Evolutionary conservation across 257 asterid species (phyloP), one percentile per base, ranked within the genome.

Genomic region (Nicotiana attenuata): DNA sequence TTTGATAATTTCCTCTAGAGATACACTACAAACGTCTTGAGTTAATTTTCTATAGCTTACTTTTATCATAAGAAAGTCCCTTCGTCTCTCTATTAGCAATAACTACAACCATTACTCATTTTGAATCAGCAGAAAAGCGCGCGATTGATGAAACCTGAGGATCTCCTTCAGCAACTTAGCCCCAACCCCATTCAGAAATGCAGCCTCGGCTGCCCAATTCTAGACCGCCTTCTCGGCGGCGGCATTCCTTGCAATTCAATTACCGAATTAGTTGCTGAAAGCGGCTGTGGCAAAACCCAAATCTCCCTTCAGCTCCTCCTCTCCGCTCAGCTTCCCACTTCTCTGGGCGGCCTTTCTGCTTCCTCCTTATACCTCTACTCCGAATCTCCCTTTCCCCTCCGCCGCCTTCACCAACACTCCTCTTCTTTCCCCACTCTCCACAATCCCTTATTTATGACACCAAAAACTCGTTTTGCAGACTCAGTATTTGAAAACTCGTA

Each of bases 231-330:
- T 67, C 93, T 96, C 83, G 78, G 73, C 86, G 99, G 99, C 85
- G 99, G 99, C 76, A 24, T 96, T 78, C 97, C 97, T 29, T 88
- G 93, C 88, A 87, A 88, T 73, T 76, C 94, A 11, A 86, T 96
- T 65, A 94, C 99, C n/a, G 99, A 96, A 80, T 83, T 96, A 76
- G 94, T 91, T 13, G 96, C 97, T 56, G 98, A 96, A 81, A 96
- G 99, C 85, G 97, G 97, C 88, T 86, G 89, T 76, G 99, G 99
- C 35, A 96, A 93, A 75, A 96, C 98, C 86, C 99, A 96, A 84
- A 88, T 96, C 84, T 92, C 93, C 66, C 89, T 96, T 78, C 99
- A 94, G 86, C 97, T 96, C 78, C 96, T 94, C 85, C 93, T 96
- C 84, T 81, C 97, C 65, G 92, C 91, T 66, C 98, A 93, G 85